Evolutionary conservation across 768 basidiomycete genomes (phyloP), one percentile per base, ranked within the genome.

Genomic region (Pleurotus tuoliensis): DNA sequence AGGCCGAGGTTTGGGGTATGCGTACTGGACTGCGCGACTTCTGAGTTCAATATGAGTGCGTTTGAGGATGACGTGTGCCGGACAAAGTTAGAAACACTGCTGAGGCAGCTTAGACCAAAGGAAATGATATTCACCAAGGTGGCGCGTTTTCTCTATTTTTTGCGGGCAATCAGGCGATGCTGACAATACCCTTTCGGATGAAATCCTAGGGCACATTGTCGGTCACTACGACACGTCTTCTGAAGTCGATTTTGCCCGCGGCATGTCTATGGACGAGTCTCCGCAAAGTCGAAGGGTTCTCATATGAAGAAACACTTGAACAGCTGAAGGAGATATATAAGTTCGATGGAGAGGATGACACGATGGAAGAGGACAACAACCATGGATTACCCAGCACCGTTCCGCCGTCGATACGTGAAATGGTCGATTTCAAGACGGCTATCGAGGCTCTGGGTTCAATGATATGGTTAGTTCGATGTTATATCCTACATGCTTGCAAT

Each of bases 11-110:
- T 97, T 64, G 97, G 97, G 0, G 73, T 98, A 41, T 96, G 92
- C 66, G 86, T 94, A 6, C 71, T 98, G 63, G 97, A 99, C 68
- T 95, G 94, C 58, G 82, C 97, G 3, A 99, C 97, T 0, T 95
- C 93, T 45, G 90, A 96, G 68, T 98, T 99, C 76, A 88, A 93
- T 65, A 67, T 99, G 64, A 90, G 90, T 55, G 77, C 81, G 0
- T 97, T 98, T 68, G 83, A 89, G 57, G 97, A 99, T 63, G 97
- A 99, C 67, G 79, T 92, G 11, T 95, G 91, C 66, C 82, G 93
- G 34, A 98, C 97, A 3, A 89, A 86, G 67, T 71, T 99, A 57
- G 97, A 98, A 73, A 99, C 97, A 0, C 75, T 97, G 63, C 83
- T 98, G 74, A 79, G 96, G 59, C 94, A 96, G 68, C 73, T 98